A percentile compares a stretch with the other conserved stretches of the same genome.
Evolutionary conservation across 192 early-diverging fungal genomes (phyloP).

Genomic region (Backusella westeae): DNA sequence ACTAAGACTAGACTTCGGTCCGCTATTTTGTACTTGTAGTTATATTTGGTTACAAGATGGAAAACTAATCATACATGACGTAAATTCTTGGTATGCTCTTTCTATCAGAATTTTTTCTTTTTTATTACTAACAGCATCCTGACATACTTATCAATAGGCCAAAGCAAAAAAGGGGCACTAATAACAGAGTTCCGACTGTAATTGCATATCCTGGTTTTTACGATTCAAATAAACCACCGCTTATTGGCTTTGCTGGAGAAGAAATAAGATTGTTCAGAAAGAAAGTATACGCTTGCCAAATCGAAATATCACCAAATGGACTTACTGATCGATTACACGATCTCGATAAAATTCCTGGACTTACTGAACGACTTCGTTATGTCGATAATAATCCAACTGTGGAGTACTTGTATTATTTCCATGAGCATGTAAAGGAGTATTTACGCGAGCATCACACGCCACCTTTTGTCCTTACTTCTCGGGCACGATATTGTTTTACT

Average conservation of each 20-base stretch:
- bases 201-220: neutral
- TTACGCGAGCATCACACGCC: neutral
- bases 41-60: neutral
- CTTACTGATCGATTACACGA: neutral
- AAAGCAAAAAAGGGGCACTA: neutral
- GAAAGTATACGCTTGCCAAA: neutral
- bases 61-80: neutral
- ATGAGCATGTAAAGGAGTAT: neutral
- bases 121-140: neutral
- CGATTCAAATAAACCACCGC: neutral
- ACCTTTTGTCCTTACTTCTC: neutral
- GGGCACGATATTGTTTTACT: conserved; percentile 7
- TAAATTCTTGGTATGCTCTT: neutral
- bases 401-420: neutral
- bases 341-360: too few species aligned
- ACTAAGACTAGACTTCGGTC: neutral
- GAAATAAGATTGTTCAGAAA: neutral
- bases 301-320: neutral
- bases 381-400: neutral
- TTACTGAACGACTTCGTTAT: neutral
- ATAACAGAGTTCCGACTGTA: neutral
- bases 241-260: neutral
- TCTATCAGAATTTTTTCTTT: neutral
- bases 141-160: neutral
- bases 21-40: neutral